A percentile compares a stretch with the other conserved stretches of the same genome.
Evolutionary conservation across 176 grass and related monocot genomes (phyloP).

Genomic region (Hordeum vulgare): MorexV3_pseudomolecules_assembly NC_058522.1:438384185-438384684

Average conservation of each 20-base stretch:
- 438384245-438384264: too few relatives aligned
- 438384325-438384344: not conserved
- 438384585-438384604: not conserved
- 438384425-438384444: not conserved
- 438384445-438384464: not conserved
- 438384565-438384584: not conserved
- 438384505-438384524: too few relatives aligned
- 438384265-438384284: too few relatives aligned
- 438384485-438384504: too few relatives aligned
- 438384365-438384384: not conserved
- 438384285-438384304: too few relatives aligned
- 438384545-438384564: not conserved
- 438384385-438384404: not conserved
- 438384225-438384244: too few relatives aligned
- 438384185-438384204: too few relatives aligned
- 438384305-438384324: constrained; percentile 8
- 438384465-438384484: not conserved
- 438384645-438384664: not conserved
- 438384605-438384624: not conserved
- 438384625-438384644: not conserved
- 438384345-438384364: not conserved
- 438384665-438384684: not conserved
- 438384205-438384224: too few relatives aligned
- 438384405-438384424: not conserved
- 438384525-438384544: too few relatives aligned